Conservation (phyloP, 371 early-diverging fungal genomes). For the Rhizopus sp. region DNA sequence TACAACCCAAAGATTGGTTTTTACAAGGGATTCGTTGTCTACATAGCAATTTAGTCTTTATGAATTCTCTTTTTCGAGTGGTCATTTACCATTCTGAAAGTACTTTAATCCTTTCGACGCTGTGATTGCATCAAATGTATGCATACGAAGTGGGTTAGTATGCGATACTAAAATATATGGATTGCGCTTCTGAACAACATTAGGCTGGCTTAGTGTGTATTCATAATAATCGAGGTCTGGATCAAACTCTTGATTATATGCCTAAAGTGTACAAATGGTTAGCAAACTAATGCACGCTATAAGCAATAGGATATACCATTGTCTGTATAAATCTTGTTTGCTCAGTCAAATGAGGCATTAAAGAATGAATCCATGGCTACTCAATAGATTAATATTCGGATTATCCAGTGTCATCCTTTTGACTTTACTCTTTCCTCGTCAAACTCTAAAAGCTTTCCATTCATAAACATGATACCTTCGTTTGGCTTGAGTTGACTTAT, state of each 20-base stretch:
- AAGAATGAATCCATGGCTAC: constrained; percentile 37
- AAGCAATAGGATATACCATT: background rate
- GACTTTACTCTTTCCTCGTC: constrained; percentile 42
- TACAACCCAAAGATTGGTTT: constrained; percentile 49
- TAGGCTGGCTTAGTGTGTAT: constrained; percentile 60
- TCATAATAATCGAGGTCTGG: constrained; percentile 63
- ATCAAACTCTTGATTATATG: constrained; percentile 56
- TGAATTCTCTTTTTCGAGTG: too few species aligned
- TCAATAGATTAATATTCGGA: background rate
- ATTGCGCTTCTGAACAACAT: constrained; percentile 63
- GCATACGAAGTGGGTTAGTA: constrained; percentile 50
- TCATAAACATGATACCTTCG: constrained; percentile 69
- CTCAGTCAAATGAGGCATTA: constrained; percentile 36
- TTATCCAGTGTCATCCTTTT: background rate
- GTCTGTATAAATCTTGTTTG: constrained; percentile 34
- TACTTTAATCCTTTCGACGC: constrained; percentile 14
- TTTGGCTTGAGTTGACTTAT: constrained; percentile 16
- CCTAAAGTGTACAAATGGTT: constrained; percentile 11
- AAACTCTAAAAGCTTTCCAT: constrained; percentile 74
- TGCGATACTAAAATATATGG: constrained; percentile 64
- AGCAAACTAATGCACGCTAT: background rate
- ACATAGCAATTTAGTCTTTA: background rate
- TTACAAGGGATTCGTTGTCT: constrained; percentile 23
- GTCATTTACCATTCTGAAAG: constrained; percentile 17
- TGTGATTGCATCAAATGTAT: constrained; percentile 15